phyloP scores from a whole-genome alignment of 768 basidiomycete genomes.

The Lactarius tabidus region DNA sequence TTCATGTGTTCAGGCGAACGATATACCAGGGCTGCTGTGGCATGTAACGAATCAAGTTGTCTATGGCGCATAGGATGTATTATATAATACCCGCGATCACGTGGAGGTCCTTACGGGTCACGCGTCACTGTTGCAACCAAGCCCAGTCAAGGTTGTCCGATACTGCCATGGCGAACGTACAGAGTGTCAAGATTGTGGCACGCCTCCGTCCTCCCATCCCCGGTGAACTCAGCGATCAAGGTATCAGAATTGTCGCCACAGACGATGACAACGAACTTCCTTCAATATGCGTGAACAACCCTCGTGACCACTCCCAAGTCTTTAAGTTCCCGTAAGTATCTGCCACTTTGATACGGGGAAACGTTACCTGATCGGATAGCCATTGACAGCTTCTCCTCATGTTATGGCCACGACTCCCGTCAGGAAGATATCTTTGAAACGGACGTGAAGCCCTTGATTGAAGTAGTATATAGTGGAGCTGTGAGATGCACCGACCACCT shows the following conservation, averaged over 20 bases:
- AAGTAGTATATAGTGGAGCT: conserved; percentile 71
- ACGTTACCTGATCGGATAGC: not conserved
- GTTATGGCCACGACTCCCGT: conserved; percentile 63
- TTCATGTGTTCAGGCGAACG: conserved; percentile 57
- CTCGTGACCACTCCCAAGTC: conserved; percentile 61
- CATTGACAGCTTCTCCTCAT: conserved; percentile 58
- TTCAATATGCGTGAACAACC: conserved; percentile 64
- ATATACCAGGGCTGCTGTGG: conserved; percentile 61
- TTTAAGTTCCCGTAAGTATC: conserved; percentile 70
- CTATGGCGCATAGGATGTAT: conserved; percentile 33
- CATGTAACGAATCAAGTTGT: conserved; percentile 58
- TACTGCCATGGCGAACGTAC: conserved; percentile 23
- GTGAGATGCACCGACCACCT: conserved; percentile 39
- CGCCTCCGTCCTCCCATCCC: conserved; percentile 63
- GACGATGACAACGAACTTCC: conserved; percentile 38
- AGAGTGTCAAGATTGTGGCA: conserved; percentile 68
- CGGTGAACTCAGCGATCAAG: conserved; percentile 59
- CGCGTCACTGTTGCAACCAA: not conserved
- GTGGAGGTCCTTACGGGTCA: conserved; percentile 3
- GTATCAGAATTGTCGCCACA: conserved; percentile 48
- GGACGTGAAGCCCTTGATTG: conserved; percentile 74
- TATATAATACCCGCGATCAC: conserved; percentile 15
- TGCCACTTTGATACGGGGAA: not conserved
- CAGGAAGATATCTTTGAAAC: conserved; percentile 76
- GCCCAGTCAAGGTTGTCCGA: not conserved